Evolutionary conservation across 2,329 filamentous ascomycete genomes (phyloP), one percentile per base, ranked within the genome.

Genomic region (Exserohilum turcica): DNA sequence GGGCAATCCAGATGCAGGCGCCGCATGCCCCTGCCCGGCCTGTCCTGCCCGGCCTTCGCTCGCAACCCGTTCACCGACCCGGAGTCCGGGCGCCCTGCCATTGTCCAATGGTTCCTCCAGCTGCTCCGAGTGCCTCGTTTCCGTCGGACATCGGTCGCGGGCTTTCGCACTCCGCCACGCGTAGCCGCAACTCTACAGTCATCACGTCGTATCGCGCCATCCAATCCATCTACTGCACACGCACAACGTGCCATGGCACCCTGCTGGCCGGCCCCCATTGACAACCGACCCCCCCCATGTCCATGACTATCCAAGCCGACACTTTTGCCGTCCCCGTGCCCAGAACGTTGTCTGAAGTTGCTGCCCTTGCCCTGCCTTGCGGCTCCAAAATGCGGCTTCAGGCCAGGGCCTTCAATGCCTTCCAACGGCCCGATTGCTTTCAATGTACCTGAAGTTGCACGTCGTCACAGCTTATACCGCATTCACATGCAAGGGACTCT

Each of bases 181-280:
- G 48, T 56, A 60, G 47, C 44, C 61, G 48, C 56, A 60, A 45
- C 44, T 48, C 37, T n/a, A 52, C 54, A 53, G 50, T 60, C 57
- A 64, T 58, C 47, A 46, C 59, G 58, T 53, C 58, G 43, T 60
- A 55, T 43, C 56, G 55, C 61, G 57, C 54, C 57, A 65, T 56
- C 32, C 27, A 48, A 46, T 55, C 27, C 46, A 46, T 55, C 28
- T 48, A 37, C 48, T 28, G 44, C 36, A n/a, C n/a, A n/a, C n/a
- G n/a, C n/a, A n/a, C 36, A 32, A 51, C 40, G 54, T 62, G 54
- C 49, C 44, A 62, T 60, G 57, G 50, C 58, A 54, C 56, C 57
- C 57, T 55, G 31, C 15, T 63, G 46, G 54, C 43, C 43, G 35
- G 40, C 52, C 36, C 16, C 13, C 37, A 52, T 54, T 54, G 7